Conservation (phyloP, 2,329 filamentous ascomycete species). For the Ustilaginoidea virens region DNA sequence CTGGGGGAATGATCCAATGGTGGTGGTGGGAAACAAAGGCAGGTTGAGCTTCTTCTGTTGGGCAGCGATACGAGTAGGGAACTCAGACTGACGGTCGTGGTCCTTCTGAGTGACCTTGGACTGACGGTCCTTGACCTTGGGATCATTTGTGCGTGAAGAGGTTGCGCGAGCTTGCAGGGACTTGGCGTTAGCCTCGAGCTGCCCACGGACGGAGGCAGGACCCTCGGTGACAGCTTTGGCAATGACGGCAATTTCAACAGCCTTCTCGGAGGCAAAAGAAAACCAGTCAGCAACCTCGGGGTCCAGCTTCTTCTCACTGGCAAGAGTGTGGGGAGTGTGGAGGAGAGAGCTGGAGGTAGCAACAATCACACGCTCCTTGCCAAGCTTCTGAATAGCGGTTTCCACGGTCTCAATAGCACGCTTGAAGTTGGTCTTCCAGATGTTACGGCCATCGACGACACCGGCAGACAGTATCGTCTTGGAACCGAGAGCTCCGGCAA, state of each 20-base stretch:
- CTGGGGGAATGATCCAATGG: conserved; percentile 98
- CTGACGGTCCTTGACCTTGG: conserved; percentile 93
- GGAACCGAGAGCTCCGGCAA: conserved; percentile 67
- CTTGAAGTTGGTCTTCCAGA: conserved; percentile 99
- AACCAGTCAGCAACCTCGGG: conserved; percentile 94
- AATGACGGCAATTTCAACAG: conserved; percentile 75
- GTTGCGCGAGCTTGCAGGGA: conserved; percentile 81
- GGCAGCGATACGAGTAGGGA: conserved; percentile 68
- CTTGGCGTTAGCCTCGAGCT: conserved; percentile 95
- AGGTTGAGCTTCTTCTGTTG: conserved; percentile 90
- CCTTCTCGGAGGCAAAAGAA: conserved; percentile 94
- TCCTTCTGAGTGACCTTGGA: conserved; percentile 66
- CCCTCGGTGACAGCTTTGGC: conserved; percentile 95
- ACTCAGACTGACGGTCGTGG: conserved; percentile 88
- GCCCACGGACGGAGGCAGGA: conserved; percentile 67
- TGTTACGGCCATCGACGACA: conserved; percentile 98
- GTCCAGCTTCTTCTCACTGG: conserved; percentile 96
- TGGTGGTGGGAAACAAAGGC: conserved; percentile 95
- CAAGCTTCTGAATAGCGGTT: conserved; percentile 81
- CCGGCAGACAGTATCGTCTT: conserved; percentile 86
- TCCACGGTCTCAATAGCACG: conserved; percentile 82
- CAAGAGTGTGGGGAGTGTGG: conserved; percentile 95
- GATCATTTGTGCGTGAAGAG: conserved; percentile 92
- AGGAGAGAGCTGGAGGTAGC: conserved; percentile 95
- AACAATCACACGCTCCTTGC: conserved; percentile 94